Base-by-base conservation (phyloP, 352 stramenopile species). In the Phytophthora boehmeriae region DNA sequence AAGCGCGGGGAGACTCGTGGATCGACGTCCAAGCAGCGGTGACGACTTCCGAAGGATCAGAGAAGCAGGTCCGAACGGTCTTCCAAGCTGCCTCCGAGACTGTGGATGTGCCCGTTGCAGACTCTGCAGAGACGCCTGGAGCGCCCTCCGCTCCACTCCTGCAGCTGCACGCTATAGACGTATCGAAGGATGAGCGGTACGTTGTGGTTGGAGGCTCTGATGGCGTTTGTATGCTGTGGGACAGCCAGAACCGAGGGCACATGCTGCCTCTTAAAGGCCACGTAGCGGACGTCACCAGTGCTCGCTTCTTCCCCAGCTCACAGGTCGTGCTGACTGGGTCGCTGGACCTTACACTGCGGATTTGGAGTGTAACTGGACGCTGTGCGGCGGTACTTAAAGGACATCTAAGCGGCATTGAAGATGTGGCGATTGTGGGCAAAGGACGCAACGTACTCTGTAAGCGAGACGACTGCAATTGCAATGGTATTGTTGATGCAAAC, bases 391-490 rank as follows among this genome's bases (percentile, higher is more conserved):
- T 88, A 27, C 50, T 93, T 19, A 80, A 78, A 35, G 80, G 84
- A 44, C 84, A 91, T 59, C 49, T 43, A 5, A 77, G 84, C 10
- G 80, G 82, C 10, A 54, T 93, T 19, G 68, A 78, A 43, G 81
- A 90, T 57, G 56, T 81, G 2, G 80, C 67, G 2, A 88, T 93
- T 45, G 49, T 93, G 39, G 84, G 84, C 35, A 70, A 70, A 38
- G 84, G 84, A 20, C 68, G 76, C 19, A 89, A 93, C 44, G 78
- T 93, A 23, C 46, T 88, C n/a, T 93, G 83, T 93, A 73, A 59
- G 77, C 77, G 25, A 32, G 17, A 44, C 16, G 42, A 0, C 28
- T 20, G 23, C n/a, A 48, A n/a, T 32, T 44, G 46, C 14, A n/a
- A 43, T 28, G 38, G 34, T 59, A 34, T 34, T 59, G 44, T 6